Evolutionary conservation across 1,284 basidiomycete species (phyloP).

Genomic region (Puccinia triticina): DNA sequence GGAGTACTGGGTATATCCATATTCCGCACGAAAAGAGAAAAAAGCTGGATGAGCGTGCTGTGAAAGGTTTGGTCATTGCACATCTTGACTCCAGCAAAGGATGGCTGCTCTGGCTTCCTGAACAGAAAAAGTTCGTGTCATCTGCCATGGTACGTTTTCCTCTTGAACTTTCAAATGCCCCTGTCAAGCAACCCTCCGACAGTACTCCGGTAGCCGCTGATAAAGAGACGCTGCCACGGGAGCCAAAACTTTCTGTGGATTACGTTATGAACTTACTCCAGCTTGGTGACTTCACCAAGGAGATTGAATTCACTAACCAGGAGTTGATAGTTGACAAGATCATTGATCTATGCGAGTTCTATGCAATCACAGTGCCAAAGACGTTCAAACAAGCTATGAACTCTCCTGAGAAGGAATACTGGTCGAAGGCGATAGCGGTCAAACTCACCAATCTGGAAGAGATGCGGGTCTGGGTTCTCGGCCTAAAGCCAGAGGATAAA

Average conservation of each 20-base stretch:
- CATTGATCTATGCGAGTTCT: neutral
- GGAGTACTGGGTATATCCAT: conserved; percentile 2
- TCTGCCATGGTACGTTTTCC: conserved; percentile 10
- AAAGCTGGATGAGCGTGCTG: neutral
- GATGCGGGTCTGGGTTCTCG: neutral
- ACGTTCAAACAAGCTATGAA: neutral
- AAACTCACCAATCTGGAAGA: neutral
- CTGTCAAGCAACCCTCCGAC: neutral
- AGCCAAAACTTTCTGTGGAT: neutral
- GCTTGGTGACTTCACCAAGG: neutral
- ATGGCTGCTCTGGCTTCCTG: conserved; percentile 17
- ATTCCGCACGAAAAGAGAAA: neutral
- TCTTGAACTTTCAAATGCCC: neutral
- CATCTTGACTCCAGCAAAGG: conserved; percentile 9
- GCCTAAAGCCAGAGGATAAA: neutral
- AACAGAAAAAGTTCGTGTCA: neutral
- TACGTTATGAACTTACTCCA: neutral
- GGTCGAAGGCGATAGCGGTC: neutral
- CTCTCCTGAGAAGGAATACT: neutral
- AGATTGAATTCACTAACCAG: neutral
- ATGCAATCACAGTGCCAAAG: neutral
- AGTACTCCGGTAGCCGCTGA: neutral
- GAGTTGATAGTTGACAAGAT: neutral
- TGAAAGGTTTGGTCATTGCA: neutral
- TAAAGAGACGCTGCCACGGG: neutral